These are phyloP conservation scores for Leptomonas pyrrhocoris DNA, from an alignment of 208 protist genomes.

Conservation along the genomic window DNA sequence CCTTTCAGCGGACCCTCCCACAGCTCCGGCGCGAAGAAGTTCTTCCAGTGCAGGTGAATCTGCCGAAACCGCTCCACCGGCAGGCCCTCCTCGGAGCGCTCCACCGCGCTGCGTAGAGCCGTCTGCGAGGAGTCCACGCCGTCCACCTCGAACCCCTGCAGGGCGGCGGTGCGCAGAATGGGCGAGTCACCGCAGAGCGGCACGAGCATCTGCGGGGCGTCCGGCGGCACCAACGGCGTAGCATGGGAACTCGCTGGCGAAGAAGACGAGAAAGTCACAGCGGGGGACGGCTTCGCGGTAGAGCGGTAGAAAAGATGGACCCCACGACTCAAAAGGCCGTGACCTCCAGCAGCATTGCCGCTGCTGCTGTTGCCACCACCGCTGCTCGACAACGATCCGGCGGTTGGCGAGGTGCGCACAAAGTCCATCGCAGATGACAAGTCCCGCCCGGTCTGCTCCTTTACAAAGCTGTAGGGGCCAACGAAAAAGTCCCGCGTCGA, in stretches of 20 bases:
- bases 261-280: neutral
- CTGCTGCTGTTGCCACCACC: neutral
- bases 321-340: constrained; percentile 11
- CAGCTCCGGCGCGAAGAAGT: constrained; percentile 83
- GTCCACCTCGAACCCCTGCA: constrained; percentile 85
- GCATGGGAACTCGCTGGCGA: neutral
- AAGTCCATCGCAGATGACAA: constrained; percentile 68
- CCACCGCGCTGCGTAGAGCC: constrained; percentile 70
- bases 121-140: constrained; percentile 81
- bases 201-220: constrained; percentile 61
- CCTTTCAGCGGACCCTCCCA: constrained; percentile 64
- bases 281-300: neutral
- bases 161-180: constrained; percentile 67
- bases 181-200: constrained; percentile 91
- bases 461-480: constrained; percentile 67
- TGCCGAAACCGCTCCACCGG: constrained; percentile 37
- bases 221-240: constrained; percentile 5
- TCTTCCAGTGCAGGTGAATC: constrained; percentile 73
- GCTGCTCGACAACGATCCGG: neutral
- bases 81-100: constrained; percentile 64
- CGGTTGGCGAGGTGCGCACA: constrained; percentile 29
- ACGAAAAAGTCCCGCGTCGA: constrained; percentile 61
- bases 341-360: neutral
- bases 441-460: constrained; percentile 70
- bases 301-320: constrained; percentile 8